Percentiles rank a stretch among this genome's conserved stretches.
Conservation (phyloP, 495 filamentous ascomycete species). For the Acidiella bohemica region DNA sequence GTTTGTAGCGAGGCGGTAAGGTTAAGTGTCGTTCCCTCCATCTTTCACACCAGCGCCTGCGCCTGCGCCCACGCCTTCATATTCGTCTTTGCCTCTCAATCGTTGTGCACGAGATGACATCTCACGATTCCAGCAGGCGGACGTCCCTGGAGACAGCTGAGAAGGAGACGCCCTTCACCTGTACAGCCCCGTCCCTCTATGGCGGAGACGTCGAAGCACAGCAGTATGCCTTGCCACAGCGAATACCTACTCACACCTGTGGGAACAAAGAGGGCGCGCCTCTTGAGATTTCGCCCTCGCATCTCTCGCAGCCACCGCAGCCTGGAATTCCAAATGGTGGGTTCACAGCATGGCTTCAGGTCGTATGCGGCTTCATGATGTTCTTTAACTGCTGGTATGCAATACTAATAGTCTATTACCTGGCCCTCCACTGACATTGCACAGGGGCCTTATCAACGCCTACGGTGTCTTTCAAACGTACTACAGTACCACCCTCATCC, state of each 20-base stretch:
- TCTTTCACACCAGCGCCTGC: too few relatives aligned
- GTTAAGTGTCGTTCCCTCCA: too few relatives aligned
- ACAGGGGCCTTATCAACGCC: too few relatives aligned
- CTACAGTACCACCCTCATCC: conserved; percentile 17
- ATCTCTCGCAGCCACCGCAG: conserved; percentile 3
- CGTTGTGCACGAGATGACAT: too few relatives aligned
- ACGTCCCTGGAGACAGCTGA: too few relatives aligned
- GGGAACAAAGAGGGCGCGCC: conserved; percentile 3
- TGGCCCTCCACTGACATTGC: too few relatives aligned
- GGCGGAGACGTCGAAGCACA: conserved; percentile 1
- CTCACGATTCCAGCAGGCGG: too few relatives aligned
- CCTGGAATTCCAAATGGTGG: conserved; percentile 33
- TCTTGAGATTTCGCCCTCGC: conserved; percentile 5
- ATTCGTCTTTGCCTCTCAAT: too few relatives aligned
- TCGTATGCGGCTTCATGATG: conserved; percentile 34
- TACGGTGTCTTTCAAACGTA: conserved; percentile 23
- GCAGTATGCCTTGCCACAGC: neutral
- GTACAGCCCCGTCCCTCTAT: neutral
- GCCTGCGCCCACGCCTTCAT: too few relatives aligned
- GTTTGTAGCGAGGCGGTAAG: too few relatives aligned
- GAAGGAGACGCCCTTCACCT: too few relatives aligned
- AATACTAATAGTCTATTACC: too few relatives aligned
- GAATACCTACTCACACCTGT: neutral
- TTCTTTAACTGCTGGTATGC: conserved; percentile 44
- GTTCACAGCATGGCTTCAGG: conserved; percentile 37